Evolutionary conservation across 2,329 filamentous ascomycete genomes (phyloP), one percentile per base, ranked within the genome.

Genomic region (Orbilia ellipsospora): DNA sequence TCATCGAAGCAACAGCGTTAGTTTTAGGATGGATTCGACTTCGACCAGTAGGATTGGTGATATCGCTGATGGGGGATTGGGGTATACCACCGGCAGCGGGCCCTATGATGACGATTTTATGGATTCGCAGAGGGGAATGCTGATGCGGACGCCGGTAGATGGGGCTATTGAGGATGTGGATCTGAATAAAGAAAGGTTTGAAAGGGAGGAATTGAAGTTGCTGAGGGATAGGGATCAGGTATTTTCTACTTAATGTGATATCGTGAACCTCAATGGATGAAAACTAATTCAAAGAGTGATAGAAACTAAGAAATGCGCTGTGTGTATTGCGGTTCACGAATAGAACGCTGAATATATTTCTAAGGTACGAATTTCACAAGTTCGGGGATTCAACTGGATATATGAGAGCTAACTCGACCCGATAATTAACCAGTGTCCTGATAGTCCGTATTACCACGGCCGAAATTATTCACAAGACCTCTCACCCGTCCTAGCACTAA

Each of bases 121-220:
- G 72, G 59, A 75, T 36, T 63, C 63, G 8, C 64, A 64, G 40
- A 65, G 54, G 42, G 72, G 57, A n/a, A 54, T 51, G 16, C 45
- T 75, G 52, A 54, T 74, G 56, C 52, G 54, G 16, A 68, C 56
- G 31, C 42, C 23, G 13, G 45, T 75, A 31, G 63, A 61, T 2
- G 72, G 52, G 10, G 64, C 16, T 1, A 55, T 23, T 2, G 57
- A 75, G 36, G 72, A 75, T 20, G 64, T 75, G 54, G 72, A 75
- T 56, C n/a, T 75, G 13, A 59, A 75, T 56, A 75, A 69, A 13
- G 72, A 75, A 18, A 48, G 40, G 44, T 69, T 75, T 60, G 63
- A 75, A 28, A 57, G 57, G 36, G 64, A 68, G 45, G 72, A 75
- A 51, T 23, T 75, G 64, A 64, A 65, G 64, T 18, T 8, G 20